Evolutionary conservation across 192 early-diverging fungal genomes (phyloP).

Genomic region (Backusella liffmaniae): DNA sequence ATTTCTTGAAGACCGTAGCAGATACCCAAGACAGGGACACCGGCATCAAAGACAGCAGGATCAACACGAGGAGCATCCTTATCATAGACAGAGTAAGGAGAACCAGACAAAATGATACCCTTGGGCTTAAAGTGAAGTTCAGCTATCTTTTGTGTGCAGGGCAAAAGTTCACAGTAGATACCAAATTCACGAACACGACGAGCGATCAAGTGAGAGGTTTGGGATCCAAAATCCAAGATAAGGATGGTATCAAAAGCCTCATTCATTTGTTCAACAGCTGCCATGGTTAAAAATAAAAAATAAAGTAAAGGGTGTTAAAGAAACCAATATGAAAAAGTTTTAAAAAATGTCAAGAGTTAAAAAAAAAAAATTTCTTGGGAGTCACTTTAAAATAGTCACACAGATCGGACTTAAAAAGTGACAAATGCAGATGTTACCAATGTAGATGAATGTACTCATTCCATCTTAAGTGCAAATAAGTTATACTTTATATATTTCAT

Average conservation of each 20-base stretch:
- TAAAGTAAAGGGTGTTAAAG: not conserved
- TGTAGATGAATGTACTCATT: not conserved
- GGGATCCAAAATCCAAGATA: constrained; percentile 99
- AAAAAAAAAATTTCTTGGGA: not conserved
- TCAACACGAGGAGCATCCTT: constrained; percentile 93
- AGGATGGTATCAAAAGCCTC: constrained; percentile 93
- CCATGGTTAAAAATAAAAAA: constrained; percentile 14
- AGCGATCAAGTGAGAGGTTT: constrained; percentile 98
- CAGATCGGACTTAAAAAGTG: not conserved
- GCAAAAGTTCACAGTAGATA: constrained; percentile 97
- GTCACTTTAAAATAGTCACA: constrained; percentile 4
- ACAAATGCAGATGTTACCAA: not conserved
- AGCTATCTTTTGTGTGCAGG: constrained; percentile 93
- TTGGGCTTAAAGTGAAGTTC: constrained; percentile 95
- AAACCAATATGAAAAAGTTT: constrained; percentile 2
- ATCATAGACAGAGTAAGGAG: constrained; percentile 97
- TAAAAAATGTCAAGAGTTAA: not conserved
- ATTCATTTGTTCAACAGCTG: constrained; percentile 55
- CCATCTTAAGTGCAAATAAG: not conserved
- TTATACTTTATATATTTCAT: not conserved
- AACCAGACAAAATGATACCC: constrained; percentile 95
- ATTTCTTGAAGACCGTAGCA: constrained; percentile 99
- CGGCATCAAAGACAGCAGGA: constrained; percentile 82
- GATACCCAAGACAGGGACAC: constrained; percentile 94
- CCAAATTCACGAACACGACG: constrained; percentile 94